Base-by-base conservation (phyloP, 176 grass and related monocot genomes). In the Zoysia japonica region DNA sequence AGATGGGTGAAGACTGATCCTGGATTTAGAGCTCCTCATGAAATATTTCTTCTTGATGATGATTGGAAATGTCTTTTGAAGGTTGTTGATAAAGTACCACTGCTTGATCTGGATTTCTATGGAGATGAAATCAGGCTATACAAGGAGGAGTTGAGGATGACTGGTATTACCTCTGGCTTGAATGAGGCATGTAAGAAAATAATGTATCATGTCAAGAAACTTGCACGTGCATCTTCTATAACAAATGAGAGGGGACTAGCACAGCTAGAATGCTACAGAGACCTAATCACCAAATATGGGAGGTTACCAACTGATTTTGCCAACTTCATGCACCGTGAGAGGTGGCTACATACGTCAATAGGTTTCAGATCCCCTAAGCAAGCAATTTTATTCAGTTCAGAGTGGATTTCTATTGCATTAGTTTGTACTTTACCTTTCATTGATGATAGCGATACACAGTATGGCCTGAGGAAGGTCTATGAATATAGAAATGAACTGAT, bases 91-190 rank as follows among this genome's bases (percentile, higher is more conserved):
- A 14, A 44, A 10, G 17, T 60, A 20, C 53, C 72, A 75, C 41
- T 28, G 40, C 53, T 60, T 59, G 53, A 75, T 75, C 40, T 59
- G 17, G 53, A 75, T 28, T 75, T 28, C 17, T 75, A 60, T 75
- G 72, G 72, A 41, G 72, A 75, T 75, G 72, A 75, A 59, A 75
- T 75, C 53, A 75, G 1, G 72, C 40, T 75, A 40, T 60, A 59
- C 52, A 56, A 44, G n/a, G 40, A 11, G 13, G 72, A 75, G 10
- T 28, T 75, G 28, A 45, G 16, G 43, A 60, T 60, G 42, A 28
- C 72, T 45, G 54, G 72, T 75, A 2, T 75, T 28, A 60, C 45
- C 14, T 4, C 17, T 60, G 40, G 10, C 72, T 45, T 75, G 17
- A 28, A 75, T 42, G 72, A 60, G 11, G 53, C 17, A 14, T 60